Base-by-base conservation (phyloP, 805 yeast species). In the Yarrowia osloensis region DNA sequence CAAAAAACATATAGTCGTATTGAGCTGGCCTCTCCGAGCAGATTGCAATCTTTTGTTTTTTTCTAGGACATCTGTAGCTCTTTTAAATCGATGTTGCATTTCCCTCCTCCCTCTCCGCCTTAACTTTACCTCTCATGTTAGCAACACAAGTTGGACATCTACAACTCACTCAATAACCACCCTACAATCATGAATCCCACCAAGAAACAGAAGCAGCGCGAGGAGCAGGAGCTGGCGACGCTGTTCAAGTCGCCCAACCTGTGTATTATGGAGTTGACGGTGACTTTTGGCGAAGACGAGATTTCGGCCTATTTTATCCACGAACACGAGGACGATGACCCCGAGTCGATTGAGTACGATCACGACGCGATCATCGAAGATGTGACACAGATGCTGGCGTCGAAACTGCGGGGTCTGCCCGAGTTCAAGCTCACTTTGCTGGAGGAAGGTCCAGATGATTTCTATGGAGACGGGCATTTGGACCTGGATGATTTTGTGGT, bases 261-360 rank as follows among this genome's bases (percentile, higher is more conserved):
- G 49, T 57, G 63, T 15, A 57, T 57, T 28, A 57, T 57, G 49
- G 63, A 57, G 37, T 39, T 57, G 49, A 39, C 63, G 15, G 63
- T 57, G 28, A 57, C 63, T 3, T 57, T 57, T 40, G 63, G 63
- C 19, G 28, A 57, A 0, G 42, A 39, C 37, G 49, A 57, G 28
- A 28, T 57, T 15, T 57, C 63, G 19, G 49, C 49, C 4, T 57
- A 57, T 15, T 39, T 57, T 21, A 57, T 57, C 63, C 63, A 57
- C 5, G 63, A 57, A 21, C 63, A 57, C 11, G 63, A 57, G 11
- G 63, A 57, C 26, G 63, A 57, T 7, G 47, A 39, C 13, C 35
- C 49, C 4, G 63, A 57, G 17, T 17, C 49, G 15, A 40, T 57
- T 21, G 63, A 57, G 37, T 57, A 26, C 24, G 63, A 57, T n/a